These are phyloP conservation scores for Dictyophora rubrovolvata DNA, from an alignment of 768 basidiomycete species.

Conservation along the genomic window DNA sequence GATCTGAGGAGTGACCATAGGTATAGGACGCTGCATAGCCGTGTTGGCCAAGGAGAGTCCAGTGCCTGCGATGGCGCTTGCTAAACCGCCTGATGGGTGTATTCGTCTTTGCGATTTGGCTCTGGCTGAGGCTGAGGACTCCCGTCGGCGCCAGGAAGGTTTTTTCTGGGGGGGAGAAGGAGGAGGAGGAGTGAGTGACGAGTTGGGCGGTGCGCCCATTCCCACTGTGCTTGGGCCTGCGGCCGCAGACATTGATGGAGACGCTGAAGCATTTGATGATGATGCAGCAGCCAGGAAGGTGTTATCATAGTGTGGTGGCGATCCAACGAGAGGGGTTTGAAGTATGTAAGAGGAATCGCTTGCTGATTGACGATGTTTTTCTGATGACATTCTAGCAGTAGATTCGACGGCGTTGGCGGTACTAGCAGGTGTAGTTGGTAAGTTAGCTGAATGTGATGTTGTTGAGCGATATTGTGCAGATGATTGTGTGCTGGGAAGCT, in stretches of 20 bases:
- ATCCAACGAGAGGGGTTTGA: neutral
- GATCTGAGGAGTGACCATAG: slow-evolving; percentile 12
- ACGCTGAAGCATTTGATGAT: neutral
- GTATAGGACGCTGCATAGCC: neutral
- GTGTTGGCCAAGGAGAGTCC: slow-evolving; percentile 49
- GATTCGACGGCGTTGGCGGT: no score
- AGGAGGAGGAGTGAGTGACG: neutral
- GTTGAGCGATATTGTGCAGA: no score
- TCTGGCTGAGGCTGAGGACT: neutral
- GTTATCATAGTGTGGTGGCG: neutral
- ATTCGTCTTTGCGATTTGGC: neutral
- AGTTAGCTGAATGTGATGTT: no score
- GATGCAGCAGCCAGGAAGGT: neutral
- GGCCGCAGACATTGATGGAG: neutral
- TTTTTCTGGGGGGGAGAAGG: slow-evolving; percentile 4
- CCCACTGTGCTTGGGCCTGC: neutral
- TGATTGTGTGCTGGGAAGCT: neutral
- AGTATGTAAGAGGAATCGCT: neutral
- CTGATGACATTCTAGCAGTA: neutral
- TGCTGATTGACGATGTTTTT: neutral
- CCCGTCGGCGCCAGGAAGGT: slow-evolving; percentile 4
- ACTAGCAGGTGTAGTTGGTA: no score
- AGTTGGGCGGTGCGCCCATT: neutral
- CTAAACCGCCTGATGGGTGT: slow-evolving; percentile 32
- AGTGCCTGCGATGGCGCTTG: slow-evolving; percentile 55